These are phyloP conservation scores for Chaetomium cochliodes DNA, from an alignment of 495 filamentous ascomycete genomes.

Conservation along the genomic window DNA sequence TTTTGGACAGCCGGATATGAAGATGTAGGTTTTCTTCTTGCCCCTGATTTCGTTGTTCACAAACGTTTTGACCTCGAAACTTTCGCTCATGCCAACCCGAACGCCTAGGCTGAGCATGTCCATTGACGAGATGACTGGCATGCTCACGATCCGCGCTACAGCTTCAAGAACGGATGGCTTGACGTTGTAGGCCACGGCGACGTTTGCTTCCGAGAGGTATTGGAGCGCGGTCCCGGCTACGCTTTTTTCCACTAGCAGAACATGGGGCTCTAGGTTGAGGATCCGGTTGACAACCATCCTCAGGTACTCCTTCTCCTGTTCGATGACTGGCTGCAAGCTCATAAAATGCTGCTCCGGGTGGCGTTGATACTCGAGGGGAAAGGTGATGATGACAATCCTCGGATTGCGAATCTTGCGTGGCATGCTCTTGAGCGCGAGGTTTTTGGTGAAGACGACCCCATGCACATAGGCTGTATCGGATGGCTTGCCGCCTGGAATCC, in stretches of 20 bases:
- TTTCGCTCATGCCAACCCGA: conserved; percentile 72
- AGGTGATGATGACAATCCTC: conserved; percentile 87
- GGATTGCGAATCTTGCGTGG: conserved; percentile 78
- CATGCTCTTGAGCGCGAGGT: conserved; percentile 95
- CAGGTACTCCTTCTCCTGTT: conserved; percentile 93
- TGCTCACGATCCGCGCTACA: conserved; percentile 85
- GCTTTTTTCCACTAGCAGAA: conserved; percentile 85
- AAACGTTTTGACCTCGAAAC: conserved; percentile 94
- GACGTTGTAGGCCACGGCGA: conserved; percentile 92
- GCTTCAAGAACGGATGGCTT: conserved; percentile 94
- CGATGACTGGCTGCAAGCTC: conserved; percentile 95
- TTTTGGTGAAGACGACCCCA: conserved; percentile 95
- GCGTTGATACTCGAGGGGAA: conserved; percentile 93
- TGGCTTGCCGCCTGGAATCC: conserved; percentile 84
- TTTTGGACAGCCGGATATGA: conserved; percentile 86
- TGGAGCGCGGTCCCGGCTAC: conserved; percentile 88
- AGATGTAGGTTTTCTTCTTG: conserved; percentile 91
- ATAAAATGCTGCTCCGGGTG: conserved; percentile 93
- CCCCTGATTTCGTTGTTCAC: conserved; percentile 70
- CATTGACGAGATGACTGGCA: conserved; percentile 88
- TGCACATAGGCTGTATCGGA: conserved; percentile 93
- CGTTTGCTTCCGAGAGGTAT: conserved; percentile 80
- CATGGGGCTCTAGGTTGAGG: conserved; percentile 72
- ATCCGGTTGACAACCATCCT: conserved; percentile 93
- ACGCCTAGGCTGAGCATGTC: conserved; percentile 88